Evolutionary conservation across 169 alveolate species (phyloP).

Genomic region (Plasmodium adleri): DNA sequence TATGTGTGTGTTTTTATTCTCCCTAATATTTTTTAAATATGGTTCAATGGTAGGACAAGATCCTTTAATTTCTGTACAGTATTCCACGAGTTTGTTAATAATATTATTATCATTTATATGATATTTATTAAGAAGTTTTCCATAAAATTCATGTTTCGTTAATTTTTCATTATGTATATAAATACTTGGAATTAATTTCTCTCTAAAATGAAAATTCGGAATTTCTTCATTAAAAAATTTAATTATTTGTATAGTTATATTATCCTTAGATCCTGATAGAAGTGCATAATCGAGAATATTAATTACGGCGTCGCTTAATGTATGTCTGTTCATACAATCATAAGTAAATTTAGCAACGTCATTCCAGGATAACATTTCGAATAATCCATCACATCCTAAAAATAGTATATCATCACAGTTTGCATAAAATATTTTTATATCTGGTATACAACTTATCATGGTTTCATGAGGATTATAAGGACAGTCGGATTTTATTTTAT

Average conservation of each 20-base stretch:
- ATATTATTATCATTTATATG: slow-evolving; percentile 65
- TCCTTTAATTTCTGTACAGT: slow-evolving; percentile 50
- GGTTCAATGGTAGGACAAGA: slow-evolving; percentile 34
- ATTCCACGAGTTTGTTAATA: slow-evolving; percentile 54
- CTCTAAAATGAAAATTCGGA: slow-evolving; percentile 54
- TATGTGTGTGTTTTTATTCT: slow-evolving; percentile 63
- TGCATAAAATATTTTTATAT: slow-evolving; percentile 69
- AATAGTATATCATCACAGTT: slow-evolving; percentile 42
- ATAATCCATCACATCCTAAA: slow-evolving; percentile 75
- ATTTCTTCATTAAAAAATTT: slow-evolving; percentile 57
- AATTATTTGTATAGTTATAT: slow-evolving; percentile 65
- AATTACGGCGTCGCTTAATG: slow-evolving; percentile 70
- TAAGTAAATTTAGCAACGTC: slow-evolving; percentile 71
- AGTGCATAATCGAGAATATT: slow-evolving; percentile 64
- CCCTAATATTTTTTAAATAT: slow-evolving; percentile 64
- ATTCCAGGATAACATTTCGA: slow-evolving; percentile 72
- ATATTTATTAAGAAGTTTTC: slow-evolving; percentile 49
- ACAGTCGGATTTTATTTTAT: slow-evolving; percentile 21
- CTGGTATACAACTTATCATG: slow-evolving; percentile 70
- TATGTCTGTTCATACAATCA: slow-evolving; percentile 47
- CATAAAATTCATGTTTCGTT: slow-evolving; percentile 70
- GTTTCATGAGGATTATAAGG: slow-evolving; percentile 64
- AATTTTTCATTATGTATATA: slow-evolving; percentile 54
- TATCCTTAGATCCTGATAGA: slow-evolving; percentile 69
- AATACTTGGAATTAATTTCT: slow-evolving; percentile 47